A percentile compares a stretch with the other conserved stretches of the same genome.
Evolutionary conservation across 208 protist genomes (phyloP).

Genomic region (Acanthamoeba rhysodes): DNA sequence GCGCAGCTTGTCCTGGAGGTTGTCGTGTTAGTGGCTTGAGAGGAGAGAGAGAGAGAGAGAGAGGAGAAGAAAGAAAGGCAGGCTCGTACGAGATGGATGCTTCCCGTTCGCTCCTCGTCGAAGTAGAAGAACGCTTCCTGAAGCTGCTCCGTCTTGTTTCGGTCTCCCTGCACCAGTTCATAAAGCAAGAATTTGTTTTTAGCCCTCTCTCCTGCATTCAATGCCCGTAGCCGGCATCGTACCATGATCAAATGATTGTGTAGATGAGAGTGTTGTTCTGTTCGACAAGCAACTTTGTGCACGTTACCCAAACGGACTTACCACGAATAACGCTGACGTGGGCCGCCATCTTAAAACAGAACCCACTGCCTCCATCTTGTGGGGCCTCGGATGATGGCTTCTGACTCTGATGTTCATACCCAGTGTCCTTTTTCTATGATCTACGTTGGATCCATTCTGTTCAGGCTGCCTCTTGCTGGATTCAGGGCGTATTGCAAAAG

Average conservation of each 20-base stretch:
- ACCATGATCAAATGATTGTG: background rate
- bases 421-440: too few relatives aligned
- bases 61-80: background rate
- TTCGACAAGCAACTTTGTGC: background rate
- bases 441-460: too few relatives aligned
- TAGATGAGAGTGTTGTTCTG: background rate
- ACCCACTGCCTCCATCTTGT: background rate
- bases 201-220: background rate
- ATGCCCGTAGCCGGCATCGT: background rate
- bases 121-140: conserved; percentile 64
- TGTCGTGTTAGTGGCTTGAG: background rate
- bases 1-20: conserved; percentile 12
- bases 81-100: conserved; percentile 15
- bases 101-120: conserved; percentile 52
- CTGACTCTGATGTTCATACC: too few relatives aligned
- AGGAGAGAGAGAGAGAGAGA: background rate
- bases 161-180: background rate
- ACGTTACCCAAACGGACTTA: conserved; percentile 47
- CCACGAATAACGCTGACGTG: background rate
- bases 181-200: background rate
- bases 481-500: background rate
- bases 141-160: conserved; percentile 58
- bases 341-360: background rate
- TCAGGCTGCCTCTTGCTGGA: too few relatives aligned
- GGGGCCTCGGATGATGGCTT: too few relatives aligned